Percentiles rank a stretch among this genome's conserved stretches.
These are phyloP conservation scores for Trichosphaerium sp. DNA, from an alignment of 78 protist species.

Conservation along the genomic window DNA sequence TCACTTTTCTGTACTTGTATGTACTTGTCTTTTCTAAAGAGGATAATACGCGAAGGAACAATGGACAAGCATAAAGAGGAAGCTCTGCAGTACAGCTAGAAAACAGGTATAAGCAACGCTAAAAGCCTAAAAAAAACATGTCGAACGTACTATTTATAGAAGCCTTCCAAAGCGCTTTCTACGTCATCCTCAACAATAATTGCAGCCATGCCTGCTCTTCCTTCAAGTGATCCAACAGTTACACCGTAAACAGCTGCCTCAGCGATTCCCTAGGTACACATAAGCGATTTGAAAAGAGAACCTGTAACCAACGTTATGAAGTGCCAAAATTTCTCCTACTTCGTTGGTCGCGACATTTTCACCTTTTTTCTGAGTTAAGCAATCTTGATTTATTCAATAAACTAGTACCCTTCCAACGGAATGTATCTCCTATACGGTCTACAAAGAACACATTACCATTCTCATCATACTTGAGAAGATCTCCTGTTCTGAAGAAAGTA, in stretches of 20 bases:
- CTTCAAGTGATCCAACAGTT: not conserved
- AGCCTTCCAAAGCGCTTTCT: constrained; percentile 5
- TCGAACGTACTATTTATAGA: not conserved
- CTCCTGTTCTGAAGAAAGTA: constrained; percentile 16
- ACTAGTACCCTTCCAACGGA: not conserved
- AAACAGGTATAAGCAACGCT: too few species aligned
- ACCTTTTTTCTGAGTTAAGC: constrained; percentile 2
- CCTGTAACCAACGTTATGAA: not conserved
- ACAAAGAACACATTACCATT: constrained; percentile 16
- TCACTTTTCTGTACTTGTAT: constrained; percentile 15
- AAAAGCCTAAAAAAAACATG: not conserved
- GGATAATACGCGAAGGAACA: not conserved
- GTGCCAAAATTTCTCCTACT: not conserved
- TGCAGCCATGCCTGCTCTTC: constrained; percentile 34
- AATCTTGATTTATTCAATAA: too few species aligned
- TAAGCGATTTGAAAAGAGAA: too few species aligned
- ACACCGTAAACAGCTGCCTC: constrained; percentile 14
- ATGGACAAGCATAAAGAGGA: not conserved
- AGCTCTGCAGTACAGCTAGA: too few species aligned
- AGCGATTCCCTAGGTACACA: too few species aligned
- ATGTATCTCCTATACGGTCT: constrained; percentile 34
- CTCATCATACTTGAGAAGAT: not conserved
- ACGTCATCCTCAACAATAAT: not conserved
- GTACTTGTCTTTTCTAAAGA: constrained; percentile 10
- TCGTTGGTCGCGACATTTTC: constrained; percentile 34